phyloP scores from a whole-genome alignment of 2,329 filamentous ascomycete genomes.

The Emericellopsis cladophorae region DNA sequence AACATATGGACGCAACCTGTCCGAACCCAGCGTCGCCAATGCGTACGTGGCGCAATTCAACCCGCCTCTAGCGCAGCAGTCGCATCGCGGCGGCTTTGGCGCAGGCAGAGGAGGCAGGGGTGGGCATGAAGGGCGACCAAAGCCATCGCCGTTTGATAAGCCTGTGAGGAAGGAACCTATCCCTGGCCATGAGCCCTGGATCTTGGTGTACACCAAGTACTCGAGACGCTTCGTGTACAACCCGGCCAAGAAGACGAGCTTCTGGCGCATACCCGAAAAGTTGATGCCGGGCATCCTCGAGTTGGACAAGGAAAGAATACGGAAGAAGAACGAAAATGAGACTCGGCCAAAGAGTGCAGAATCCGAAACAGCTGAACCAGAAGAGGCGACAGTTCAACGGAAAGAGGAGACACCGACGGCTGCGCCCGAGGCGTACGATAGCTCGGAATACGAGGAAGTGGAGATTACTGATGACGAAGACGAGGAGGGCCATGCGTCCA shows the following conservation, averaged over 20 bases:
- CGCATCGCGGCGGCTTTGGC: slow-evolving; percentile 16
- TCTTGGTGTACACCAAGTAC: slow-evolving; percentile 85
- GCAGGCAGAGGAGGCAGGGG: slow-evolving; percentile 34
- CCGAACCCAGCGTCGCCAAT: slow-evolving; percentile 44
- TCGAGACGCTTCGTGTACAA: slow-evolving; percentile 88
- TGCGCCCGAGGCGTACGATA: slow-evolving; percentile 29
- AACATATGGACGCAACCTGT: slow-evolving; percentile 21
- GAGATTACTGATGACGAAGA: slow-evolving; percentile 42
- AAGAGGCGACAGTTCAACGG: slow-evolving; percentile 1
- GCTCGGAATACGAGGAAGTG: slow-evolving; percentile 66
- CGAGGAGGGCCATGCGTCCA: slow-evolving; percentile 35
- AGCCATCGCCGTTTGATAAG: slow-evolving; percentile 61
- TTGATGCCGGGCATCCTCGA: slow-evolving; percentile 66
- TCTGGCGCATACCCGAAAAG: slow-evolving; percentile 88
- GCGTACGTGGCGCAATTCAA: slow-evolving; percentile 46
- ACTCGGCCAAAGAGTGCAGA: not conserved
- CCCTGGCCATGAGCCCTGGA: slow-evolving; percentile 74
- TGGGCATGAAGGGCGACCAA: slow-evolving; percentile 45
- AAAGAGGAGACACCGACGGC: slow-evolving; percentile 3
- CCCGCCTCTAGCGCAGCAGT: slow-evolving; percentile 21
- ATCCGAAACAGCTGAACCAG: slow-evolving; percentile 6
- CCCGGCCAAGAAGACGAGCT: slow-evolving; percentile 70
- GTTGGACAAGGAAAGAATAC: slow-evolving; percentile 59
- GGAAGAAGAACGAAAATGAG: slow-evolving; percentile 33
- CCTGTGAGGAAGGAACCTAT: slow-evolving; percentile 71